Base-by-base conservation (phyloP, 176 grass and related monocot genomes). In the Microstegium vimineum region DNA sequence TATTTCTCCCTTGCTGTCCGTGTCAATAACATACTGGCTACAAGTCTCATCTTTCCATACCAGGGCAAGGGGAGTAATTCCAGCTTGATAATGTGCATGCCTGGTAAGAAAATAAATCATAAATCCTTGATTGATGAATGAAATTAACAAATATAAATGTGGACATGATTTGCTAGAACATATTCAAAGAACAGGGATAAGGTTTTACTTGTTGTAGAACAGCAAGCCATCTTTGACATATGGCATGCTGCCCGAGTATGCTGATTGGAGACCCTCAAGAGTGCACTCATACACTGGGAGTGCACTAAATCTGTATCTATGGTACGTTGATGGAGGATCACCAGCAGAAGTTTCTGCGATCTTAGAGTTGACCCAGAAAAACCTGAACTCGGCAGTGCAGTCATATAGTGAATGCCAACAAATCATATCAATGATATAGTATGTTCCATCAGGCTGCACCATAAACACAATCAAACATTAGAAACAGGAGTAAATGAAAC, bases 401-500 rank as follows among this genome's bases (percentile, higher is more conserved):
- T 98, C 92, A 76, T 95, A 98, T 10, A 93, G 46, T 2, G 95
- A 91, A 86, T 95, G 93, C 95, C 95, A 98, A 80, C 86, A 98
- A 54, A 98, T 88, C 90, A 98, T 95, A 75, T 98, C 92, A 90
- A 95, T 90, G 34, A 95, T 90, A 80, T 98, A 98, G 83, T 98
- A 98, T 61, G 90, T 98, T 56, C 95, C 80, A 88, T 98, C 89
- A 59, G 90, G 74, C 92, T 98, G 86, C 84, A 82, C 16, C 30
- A 76, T 22, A 79, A 85, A 56, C 20, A 77, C 8, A 31, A 17
- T 9, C 65, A 2, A 68, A 33, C 34, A 74, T 88, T 63, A 82
- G 30, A 40, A 86, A 40, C 31, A 45, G n/a, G 1, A 38, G 31
- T 16, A 42, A 70, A 40, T 20, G 10, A 8, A 63, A 59, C 23